Evolutionary conservation across 371 early-diverging fungal species (phyloP).

Genomic region (Nosema bombycis): DNA sequence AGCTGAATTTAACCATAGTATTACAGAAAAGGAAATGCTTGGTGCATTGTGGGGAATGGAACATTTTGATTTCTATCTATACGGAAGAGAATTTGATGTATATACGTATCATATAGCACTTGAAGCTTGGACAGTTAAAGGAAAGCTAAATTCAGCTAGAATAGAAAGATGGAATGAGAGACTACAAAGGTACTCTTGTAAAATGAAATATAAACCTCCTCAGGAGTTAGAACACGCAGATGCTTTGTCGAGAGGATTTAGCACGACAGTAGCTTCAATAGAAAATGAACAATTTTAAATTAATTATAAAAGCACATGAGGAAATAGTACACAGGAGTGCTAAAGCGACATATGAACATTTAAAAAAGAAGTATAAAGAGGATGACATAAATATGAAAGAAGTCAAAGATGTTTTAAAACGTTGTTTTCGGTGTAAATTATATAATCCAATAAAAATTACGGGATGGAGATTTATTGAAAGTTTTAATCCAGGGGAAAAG

Average conservation of each 20-base stretch:
- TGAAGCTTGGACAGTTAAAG: not conserved
- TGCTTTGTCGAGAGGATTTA: not conserved
- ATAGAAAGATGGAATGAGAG: not conserved
- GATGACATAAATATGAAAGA: not conserved
- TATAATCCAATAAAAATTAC: not conserved
- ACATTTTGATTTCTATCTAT: not conserved
- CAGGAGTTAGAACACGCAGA: not conserved
- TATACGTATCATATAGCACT: not conserved
- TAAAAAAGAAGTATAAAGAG: not conserved
- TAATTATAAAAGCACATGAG: not conserved
- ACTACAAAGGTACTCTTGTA: not conserved
- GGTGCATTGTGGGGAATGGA: not conserved
- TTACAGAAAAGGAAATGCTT: not conserved
- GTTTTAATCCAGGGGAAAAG: constrained; percentile 1
- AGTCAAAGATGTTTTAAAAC: not conserved
- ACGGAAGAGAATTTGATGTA: not conserved
- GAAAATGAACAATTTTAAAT: too few species aligned
- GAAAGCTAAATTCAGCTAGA: not conserved
- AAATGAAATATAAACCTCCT: not conserved
- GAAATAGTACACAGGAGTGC: not conserved
- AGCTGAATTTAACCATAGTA: not conserved
- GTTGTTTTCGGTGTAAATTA: not conserved
- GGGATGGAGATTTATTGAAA: not conserved
- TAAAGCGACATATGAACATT: not conserved
- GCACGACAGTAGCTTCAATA: too few species aligned